Evolutionary conservation across 2,329 filamentous ascomycete species (phyloP).

Genomic region (Clarireedia paspali): DNA sequence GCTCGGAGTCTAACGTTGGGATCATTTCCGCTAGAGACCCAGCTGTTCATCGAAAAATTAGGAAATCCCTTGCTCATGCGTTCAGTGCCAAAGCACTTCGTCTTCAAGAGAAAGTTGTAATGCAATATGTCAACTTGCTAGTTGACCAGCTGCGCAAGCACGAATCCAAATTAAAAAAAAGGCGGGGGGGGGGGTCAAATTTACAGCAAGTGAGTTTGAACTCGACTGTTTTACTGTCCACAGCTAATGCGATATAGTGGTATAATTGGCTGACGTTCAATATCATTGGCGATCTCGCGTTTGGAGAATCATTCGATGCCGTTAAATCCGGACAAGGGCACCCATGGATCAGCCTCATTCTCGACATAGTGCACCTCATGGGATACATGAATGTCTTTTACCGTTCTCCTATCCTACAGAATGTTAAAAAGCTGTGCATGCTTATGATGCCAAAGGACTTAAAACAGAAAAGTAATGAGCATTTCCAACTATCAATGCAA

Average conservation of each 20-base stretch:
- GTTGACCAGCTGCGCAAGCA: background rate
- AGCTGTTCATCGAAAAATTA: slow-evolving; percentile 8
- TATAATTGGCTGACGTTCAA: slow-evolving; percentile 16
- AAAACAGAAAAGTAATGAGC: background rate
- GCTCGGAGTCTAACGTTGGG: background rate
- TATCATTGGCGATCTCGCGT: slow-evolving; percentile 16
- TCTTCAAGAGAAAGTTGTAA: slow-evolving; percentile 26
- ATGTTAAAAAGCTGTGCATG: background rate
- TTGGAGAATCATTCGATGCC: slow-evolving; percentile 14
- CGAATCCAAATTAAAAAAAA: background rate
- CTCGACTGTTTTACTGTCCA: background rate
- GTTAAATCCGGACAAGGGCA: slow-evolving; percentile 6
- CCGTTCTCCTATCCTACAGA: background rate
- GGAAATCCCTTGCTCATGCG: slow-evolving; percentile 20
- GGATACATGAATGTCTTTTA: background rate
- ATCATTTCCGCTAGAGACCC: slow-evolving; percentile 10
- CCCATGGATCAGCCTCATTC: slow-evolving; percentile 5
- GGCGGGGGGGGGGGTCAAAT: background rate
- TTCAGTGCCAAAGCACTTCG: slow-evolving; percentile 27
- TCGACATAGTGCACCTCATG: background rate
- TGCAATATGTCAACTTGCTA: slow-evolving; percentile 8
- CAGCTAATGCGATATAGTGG: slow-evolving; percentile 9
- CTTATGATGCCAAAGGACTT: background rate
- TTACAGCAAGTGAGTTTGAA: background rate
- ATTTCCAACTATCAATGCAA: slow-evolving; percentile 1